phyloP scores from a whole-genome alignment of 1,284 basidiomycete genomes.

The Fomitopsis betulina region DNA sequence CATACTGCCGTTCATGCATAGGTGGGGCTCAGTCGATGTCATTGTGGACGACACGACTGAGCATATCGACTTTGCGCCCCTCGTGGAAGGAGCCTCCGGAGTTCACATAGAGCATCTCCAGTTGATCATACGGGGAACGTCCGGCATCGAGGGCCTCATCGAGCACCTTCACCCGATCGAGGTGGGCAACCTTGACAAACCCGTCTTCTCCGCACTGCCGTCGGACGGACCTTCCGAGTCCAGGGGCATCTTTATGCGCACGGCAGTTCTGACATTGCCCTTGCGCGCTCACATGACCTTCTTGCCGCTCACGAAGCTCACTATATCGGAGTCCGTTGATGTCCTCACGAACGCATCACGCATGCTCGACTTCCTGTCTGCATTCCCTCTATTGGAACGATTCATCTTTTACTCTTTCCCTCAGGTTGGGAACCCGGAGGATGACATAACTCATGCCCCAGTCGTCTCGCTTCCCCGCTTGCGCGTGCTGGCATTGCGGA shows the following conservation, averaged over 20 bases:
- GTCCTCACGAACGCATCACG: slow-evolving; percentile 36
- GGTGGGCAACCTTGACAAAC: slow-evolving; percentile 7
- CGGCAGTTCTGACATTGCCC: slow-evolving; percentile 44
- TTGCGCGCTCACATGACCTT: slow-evolving; percentile 35
- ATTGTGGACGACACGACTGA: slow-evolving; percentile 23
- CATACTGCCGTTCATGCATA: slow-evolving; percentile 44
- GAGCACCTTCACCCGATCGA: slow-evolving; percentile 10
- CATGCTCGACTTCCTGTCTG: slow-evolving; percentile 54
- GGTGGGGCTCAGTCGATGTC: slow-evolving; percentile 50
- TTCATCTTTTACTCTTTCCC: slow-evolving; percentile 53
- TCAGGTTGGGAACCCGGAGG: slow-evolving; percentile 39
- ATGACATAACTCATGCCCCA: slow-evolving; percentile 26
- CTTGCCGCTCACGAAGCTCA: slow-evolving; percentile 51
- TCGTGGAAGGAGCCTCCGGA: slow-evolving; percentile 9
- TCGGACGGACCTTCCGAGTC: slow-evolving; percentile 3
- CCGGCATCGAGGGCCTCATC: slow-evolving; percentile 12
- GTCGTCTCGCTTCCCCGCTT: slow-evolving; percentile 50
- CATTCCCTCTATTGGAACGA: slow-evolving; percentile 53
- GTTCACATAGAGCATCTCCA: slow-evolving; percentile 13
- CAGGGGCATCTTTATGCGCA: slow-evolving; percentile 14
- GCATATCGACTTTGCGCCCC: slow-evolving; percentile 14
- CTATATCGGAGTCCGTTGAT: slow-evolving; percentile 44
- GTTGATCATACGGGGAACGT: slow-evolving; percentile 16
- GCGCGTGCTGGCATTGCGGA: slow-evolving; percentile 48
- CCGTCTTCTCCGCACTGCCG: slow-evolving; percentile 17